Conservation (phyloP, 1,284 basidiomycete genomes). For the Ganoderma meredithae region DNA sequence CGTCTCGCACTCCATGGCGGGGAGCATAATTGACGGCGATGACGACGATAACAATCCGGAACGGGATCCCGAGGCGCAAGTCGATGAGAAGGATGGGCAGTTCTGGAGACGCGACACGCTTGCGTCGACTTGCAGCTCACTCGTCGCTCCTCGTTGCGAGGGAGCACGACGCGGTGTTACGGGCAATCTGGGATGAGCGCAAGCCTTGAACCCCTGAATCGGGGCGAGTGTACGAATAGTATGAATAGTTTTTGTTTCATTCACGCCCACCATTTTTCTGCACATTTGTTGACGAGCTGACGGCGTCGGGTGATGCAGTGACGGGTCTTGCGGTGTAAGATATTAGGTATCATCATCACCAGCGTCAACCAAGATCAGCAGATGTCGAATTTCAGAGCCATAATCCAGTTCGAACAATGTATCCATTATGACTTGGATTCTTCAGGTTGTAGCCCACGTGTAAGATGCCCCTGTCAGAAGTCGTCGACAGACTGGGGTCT, state of each 20-base stretch:
- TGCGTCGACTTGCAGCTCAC: not conserved
- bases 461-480: no score
- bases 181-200: not conserved
- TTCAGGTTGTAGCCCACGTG: no score
- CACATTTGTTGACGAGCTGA: not conserved
- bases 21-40: not conserved
- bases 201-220: not conserved
- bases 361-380: not conserved
- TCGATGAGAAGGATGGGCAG: not conserved
- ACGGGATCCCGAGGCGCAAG: slow-evolving; percentile 3
- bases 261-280: not conserved
- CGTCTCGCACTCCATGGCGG: slow-evolving; percentile 14
- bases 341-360: not conserved
- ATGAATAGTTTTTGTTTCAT: not conserved
- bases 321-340: not conserved
- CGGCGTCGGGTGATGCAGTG: not conserved
- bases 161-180: not conserved
- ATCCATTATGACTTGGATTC: no score
- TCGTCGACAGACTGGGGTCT: no score
- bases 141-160: not conserved
- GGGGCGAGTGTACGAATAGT: not conserved
- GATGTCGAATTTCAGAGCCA: not conserved
- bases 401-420: not conserved
- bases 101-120: not conserved
- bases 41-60: not conserved